Percentiles rank a stretch among this genome's conserved stretches.
phyloP scores from a whole-genome alignment of 1,284 basidiomycete genomes.

The Cryptococcus sp. region DNA sequence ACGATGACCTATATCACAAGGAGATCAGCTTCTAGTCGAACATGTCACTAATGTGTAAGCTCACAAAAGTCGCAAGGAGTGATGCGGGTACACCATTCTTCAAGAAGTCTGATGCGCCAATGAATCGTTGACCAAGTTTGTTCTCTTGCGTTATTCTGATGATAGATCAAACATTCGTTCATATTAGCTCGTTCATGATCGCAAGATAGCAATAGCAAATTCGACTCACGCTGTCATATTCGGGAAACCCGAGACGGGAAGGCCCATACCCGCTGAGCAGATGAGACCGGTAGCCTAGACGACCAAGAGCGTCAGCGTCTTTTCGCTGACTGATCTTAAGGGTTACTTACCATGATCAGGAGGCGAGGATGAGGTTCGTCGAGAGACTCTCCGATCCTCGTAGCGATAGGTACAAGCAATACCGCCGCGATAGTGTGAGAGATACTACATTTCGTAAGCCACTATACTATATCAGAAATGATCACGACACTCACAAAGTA shows the following conservation, averaged over 20 bases:
- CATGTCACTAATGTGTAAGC: slow-evolving; percentile 35
- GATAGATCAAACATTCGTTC: neutral
- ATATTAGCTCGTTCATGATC: neutral
- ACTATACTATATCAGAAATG: neutral
- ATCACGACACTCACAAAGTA: slow-evolving; percentile 46
- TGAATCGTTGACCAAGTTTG: slow-evolving; percentile 85
- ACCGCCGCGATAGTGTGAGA: slow-evolving; percentile 97
- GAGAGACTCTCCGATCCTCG: slow-evolving; percentile 79
- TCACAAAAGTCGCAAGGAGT: slow-evolving; percentile 76
- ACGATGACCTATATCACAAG: slow-evolving; percentile 64
- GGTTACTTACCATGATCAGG: slow-evolving; percentile 70
- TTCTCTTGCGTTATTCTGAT: slow-evolving; percentile 88
- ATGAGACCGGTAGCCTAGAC: slow-evolving; percentile 74
- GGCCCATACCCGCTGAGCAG: slow-evolving; percentile 95
- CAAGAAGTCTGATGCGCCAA: slow-evolving; percentile 84
- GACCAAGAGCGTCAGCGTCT: too few species aligned
- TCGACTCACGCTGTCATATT: slow-evolving; percentile 85
- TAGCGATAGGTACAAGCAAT: slow-evolving; percentile 91
- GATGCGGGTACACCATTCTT: slow-evolving; percentile 92
- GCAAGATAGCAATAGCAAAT: too few species aligned
- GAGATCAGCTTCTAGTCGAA: slow-evolving; percentile 1
- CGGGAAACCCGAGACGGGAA: slow-evolving; percentile 96
- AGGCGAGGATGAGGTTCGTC: slow-evolving; percentile 69
- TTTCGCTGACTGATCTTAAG: neutral
- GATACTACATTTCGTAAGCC: slow-evolving; percentile 56